A percentile compares a stretch with the other conserved stretches of the same genome.
These are phyloP conservation scores for Cucumis melo DNA, from an alignment of 306 rosid species.

Conservation along the genomic window DNA sequence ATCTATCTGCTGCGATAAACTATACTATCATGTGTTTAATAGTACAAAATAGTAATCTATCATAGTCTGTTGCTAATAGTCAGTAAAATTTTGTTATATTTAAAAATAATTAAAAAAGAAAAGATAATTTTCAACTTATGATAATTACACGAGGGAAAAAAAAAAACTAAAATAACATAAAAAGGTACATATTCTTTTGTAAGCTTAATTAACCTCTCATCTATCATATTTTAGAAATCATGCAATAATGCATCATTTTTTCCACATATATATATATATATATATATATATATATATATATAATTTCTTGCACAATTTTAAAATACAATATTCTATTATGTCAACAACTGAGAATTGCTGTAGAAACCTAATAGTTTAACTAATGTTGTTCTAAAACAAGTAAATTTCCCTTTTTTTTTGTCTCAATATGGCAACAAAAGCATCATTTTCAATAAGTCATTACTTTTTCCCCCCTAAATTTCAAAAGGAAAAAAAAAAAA, in stretches of 20 bases:
- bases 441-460: not conserved
- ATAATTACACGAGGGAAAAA: too few species aligned
- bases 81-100: too few species aligned
- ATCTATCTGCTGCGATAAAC: too few species aligned
- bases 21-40: too few species aligned
- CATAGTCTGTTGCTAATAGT: too few species aligned
- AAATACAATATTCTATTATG: not conserved
- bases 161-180: not conserved
- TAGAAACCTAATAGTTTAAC: not conserved
- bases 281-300: too few species aligned
- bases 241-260: not conserved
- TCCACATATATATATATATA: not conserved
- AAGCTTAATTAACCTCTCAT: not conserved
- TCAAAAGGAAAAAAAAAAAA: not conserved
- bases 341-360: not conserved
- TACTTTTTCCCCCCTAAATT: not conserved
- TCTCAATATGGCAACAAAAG: not conserved
- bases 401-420: not conserved
- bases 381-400: not conserved
- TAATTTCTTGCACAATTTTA: not conserved
- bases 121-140: too few species aligned
- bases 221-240: not conserved
- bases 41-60: too few species aligned
- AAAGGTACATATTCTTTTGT: not conserved
- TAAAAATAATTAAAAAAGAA: too few species aligned